Percentiles rank a stretch among this genome's conserved stretches.
These are phyloP conservation scores for Candida smagusa DNA, from an alignment of 1,139 yeast species.

Conservation along the genomic window DNA sequence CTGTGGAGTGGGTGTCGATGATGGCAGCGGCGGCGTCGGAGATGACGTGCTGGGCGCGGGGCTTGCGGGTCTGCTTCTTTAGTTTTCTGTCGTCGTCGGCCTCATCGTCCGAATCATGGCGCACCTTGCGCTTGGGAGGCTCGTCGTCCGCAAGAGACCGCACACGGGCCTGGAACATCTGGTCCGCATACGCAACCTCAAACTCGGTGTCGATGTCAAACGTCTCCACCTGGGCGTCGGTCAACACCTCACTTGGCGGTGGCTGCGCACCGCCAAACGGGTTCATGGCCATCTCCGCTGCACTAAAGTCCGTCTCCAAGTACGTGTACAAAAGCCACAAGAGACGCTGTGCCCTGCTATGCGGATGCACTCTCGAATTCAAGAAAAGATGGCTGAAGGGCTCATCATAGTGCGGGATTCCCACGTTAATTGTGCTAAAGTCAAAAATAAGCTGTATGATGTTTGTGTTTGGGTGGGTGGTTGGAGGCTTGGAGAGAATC, in stretches of 20 bases:
- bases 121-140: conserved; percentile 32
- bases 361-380: conserved; percentile 50
- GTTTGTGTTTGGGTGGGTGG: conserved; percentile 45
- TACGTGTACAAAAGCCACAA: conserved; percentile 83
- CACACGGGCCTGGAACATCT: conserved; percentile 62
- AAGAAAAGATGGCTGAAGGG: conserved; percentile 65
- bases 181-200: conserved; percentile 69
- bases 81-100: conserved; percentile 7
- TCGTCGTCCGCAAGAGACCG: conserved; percentile 52
- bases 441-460: conserved; percentile 75
- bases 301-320: conserved; percentile 64
- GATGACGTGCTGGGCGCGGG: neutral
- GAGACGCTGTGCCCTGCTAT: conserved; percentile 66
- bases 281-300: conserved; percentile 51
- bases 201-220: conserved; percentile 70
- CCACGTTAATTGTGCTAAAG: conserved; percentile 61
- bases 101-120: conserved; percentile 23
- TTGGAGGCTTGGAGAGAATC: conserved; percentile 33
- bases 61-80: conserved; percentile 3
- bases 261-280: conserved; percentile 61
- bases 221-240: conserved; percentile 32
- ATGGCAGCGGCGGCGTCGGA: neutral
- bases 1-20: neutral
- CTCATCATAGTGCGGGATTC: conserved; percentile 26
- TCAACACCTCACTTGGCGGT: conserved; percentile 46